phyloP scores from a whole-genome alignment of 2,329 filamentous ascomycete species.

The Ophiostoma himal-ulmi region DNA sequence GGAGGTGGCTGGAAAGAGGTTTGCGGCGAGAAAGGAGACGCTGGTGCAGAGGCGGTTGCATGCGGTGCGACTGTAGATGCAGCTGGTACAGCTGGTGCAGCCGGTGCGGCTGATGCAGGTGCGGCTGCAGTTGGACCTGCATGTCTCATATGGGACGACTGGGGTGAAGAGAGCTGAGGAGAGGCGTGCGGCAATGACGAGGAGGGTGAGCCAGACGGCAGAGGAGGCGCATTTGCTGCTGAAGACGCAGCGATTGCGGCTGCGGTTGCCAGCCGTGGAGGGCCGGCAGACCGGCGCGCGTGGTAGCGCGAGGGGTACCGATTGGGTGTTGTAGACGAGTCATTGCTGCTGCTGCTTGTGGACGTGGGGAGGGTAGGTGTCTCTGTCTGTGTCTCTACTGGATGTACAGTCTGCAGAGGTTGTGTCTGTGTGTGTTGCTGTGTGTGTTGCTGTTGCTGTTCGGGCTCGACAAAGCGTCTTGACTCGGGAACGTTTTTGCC shows the following conservation, averaged over 20 bases:
- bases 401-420: background rate
- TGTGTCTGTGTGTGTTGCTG: background rate
- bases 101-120: background rate
- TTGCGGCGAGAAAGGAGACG: background rate
- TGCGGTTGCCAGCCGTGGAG: background rate
- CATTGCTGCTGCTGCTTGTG: slow-evolving; percentile 6
- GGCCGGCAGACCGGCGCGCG: background rate
- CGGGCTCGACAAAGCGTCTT: slow-evolving; percentile 25
- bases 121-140: background rate
- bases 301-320: slow-evolving; percentile 12
- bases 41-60: background rate
- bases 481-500: slow-evolving; percentile 32
- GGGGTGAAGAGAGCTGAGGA: slow-evolving; percentile 1
- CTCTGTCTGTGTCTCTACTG: background rate
- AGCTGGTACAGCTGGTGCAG: background rate
- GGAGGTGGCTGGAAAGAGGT: background rate
- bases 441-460: background rate
- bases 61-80: background rate
- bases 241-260: too few relatives aligned
- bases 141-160: slow-evolving; percentile 7
- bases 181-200: background rate
- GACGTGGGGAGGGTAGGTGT: background rate
- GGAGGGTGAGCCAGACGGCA: background rate
- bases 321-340: background rate
- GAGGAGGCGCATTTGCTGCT: background rate